Base-by-base conservation (phyloP, 1,284 basidiomycete species). In the Cutaneotrichosporon mucoides region DNA sequence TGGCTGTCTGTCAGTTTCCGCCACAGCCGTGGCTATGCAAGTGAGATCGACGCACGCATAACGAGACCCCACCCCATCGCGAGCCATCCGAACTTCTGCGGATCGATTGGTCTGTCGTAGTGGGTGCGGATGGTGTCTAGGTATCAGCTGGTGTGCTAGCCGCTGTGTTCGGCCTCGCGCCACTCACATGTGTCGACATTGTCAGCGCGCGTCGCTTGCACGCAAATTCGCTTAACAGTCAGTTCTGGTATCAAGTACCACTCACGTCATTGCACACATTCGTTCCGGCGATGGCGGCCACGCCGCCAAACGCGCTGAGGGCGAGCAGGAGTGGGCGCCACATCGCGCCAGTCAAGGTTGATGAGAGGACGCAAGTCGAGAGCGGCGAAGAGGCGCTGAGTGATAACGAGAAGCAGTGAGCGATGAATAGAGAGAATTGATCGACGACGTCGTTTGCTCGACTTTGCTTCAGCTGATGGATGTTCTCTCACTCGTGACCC, bases 1-100 rank as follows among this genome's bases (percentile, higher is more conserved):
- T 63, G 7, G 78, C 71, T 75, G 55, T 1, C 5, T 6, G 47
- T 61, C 38, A 61, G 56, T 12, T 24, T 24, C 24, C 24, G 24
- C 24, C 24, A 7, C 37, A 1, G n/a, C 3, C 24, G 24, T 24
- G 24, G 24, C 24, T 24, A 24, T 24, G 24, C 24, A 24, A 24
- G 24, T 24, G 3, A 12, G n/a, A 13, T n/a, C 15, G 7, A 63
- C 61, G 34, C 51, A 64, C 62, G 42, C 62, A 64, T 64, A 15
- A 53, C 51, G 2, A 15, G 33, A 8, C 62, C 62, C 24, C 54
- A 64, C 0, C 59, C 62, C 2, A 60, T 15, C 1, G 50, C 56
- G 1, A 57, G 36, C 62, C 62, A 64, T 4, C 62, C 62, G 35
- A 64, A 58, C 15, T 50, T 35, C 34, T 45, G 53, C 4, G 53